Conservation (phyloP, 2,329 filamentous ascomycete species). For the Akanthomyces muscarius region DNA sequence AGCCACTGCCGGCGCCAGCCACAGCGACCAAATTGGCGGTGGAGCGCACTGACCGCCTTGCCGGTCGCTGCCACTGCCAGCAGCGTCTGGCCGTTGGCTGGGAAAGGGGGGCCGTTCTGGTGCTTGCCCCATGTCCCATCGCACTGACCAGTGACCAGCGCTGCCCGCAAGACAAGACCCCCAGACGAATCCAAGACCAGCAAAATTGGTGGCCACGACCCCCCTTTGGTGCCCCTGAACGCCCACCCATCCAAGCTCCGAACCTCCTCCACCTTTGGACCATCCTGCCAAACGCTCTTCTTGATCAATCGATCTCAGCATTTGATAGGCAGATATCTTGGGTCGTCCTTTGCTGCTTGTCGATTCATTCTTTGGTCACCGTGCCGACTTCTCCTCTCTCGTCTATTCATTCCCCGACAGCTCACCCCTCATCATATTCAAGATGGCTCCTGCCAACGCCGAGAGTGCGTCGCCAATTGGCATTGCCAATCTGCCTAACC, state of each 20-base stretch:
- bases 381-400: background rate
- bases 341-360: constrained; percentile 16
- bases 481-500: constrained; percentile 71
- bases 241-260: constrained; percentile 15
- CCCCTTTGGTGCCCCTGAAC: constrained; percentile 19
- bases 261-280: constrained; percentile 18
- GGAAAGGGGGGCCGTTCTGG: constrained; percentile 17
- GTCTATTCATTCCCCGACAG: constrained; percentile 5
- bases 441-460: constrained; percentile 55
- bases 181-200: constrained; percentile 18
- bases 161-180: constrained; percentile 16
- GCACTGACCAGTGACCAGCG: constrained; percentile 19
- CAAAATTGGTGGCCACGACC: constrained; percentile 19
- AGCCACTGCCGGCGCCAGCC: constrained; percentile 16
- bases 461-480: constrained; percentile 66
- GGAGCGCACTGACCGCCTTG: constrained; percentile 23
- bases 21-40: background rate
- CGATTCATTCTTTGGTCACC: background rate
- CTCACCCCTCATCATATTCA: constrained; percentile 25
- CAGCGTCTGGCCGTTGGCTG: constrained; percentile 17
- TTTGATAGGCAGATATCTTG: constrained; percentile 16
- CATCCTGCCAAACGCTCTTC: constrained; percentile 17
- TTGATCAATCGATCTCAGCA: constrained; percentile 18
- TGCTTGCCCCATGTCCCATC: constrained; percentile 18
- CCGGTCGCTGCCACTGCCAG: background rate